phyloP scores from a whole-genome alignment of 1,284 basidiomycete genomes.

The Athelia sp. region DNA sequence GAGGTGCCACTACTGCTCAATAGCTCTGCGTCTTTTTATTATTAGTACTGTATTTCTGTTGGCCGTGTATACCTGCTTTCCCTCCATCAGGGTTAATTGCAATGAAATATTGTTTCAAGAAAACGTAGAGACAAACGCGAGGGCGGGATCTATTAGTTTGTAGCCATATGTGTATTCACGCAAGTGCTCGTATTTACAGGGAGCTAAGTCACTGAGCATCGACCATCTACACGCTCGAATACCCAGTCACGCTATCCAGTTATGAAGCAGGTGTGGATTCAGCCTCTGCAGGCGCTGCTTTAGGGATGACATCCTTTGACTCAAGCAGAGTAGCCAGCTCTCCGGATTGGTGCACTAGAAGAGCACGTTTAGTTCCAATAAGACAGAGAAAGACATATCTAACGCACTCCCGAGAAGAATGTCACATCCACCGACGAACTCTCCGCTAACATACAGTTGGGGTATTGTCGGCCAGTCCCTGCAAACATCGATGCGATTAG shows the following conservation, averaged over 20 bases:
- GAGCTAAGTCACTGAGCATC: too few species aligned
- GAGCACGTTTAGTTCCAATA: constrained; percentile 2
- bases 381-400: constrained; percentile 4
- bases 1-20: background rate
- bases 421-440: constrained; percentile 97
- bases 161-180: too few species aligned
- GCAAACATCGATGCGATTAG: constrained; percentile 4
- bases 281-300: constrained; percentile 7
- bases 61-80: background rate
- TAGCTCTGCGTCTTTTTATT: background rate
- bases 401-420: constrained; percentile 89
- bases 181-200: too few species aligned
- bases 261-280: background rate
- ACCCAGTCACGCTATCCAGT: too few species aligned
- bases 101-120: too few species aligned
- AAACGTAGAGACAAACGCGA: too few species aligned
- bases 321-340: constrained; percentile 85
- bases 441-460: constrained; percentile 91
- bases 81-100: too few species aligned
- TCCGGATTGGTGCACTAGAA: constrained; percentile 90
- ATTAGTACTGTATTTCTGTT: background rate
- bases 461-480: constrained; percentile 99
- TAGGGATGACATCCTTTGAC: constrained; percentile 65
- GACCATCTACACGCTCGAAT: too few species aligned
- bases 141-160: too few species aligned